Base-by-base conservation (phyloP, 495 filamentous ascomycete genomes). In the Thermothielavioides terrestris region DNA sequence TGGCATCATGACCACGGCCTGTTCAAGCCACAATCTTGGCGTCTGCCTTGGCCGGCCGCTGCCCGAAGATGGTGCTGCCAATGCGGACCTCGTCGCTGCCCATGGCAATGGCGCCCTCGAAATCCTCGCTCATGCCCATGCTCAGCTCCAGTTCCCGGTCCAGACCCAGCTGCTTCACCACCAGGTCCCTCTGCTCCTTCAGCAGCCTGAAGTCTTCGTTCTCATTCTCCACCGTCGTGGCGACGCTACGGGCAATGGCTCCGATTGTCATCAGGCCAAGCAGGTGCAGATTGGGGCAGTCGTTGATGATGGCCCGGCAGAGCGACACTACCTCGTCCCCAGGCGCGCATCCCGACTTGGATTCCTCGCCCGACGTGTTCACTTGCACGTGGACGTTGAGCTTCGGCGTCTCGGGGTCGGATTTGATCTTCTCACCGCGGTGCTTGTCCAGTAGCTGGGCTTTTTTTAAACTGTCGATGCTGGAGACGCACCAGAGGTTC, bases 191-290 rank as follows among this genome's bases (percentile, higher is more conserved):
- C 54, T 84, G 81, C 64, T 84, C 76, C 34, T 65, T 72, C 66
- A 98, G 64, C 21, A 65, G 57, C 9, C 80, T 54, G 61, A 97
- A 97, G 69, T 98, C 92, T 65, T 90, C 88, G 68, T 98, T 98
- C 68, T 91, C 86, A 17, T 72, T 79, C 52, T 87, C 91, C 6
- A 77, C 57, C 20, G 79, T 82, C 9, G 79, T 81, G 3, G 75
- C 85, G 57, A 78, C 72, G 22, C 83, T 89, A 48, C 90, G 68
- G 42, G 88, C 90, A 60, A 98, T 92, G 15, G 89, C 88, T 1
- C 92, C 92, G 59, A 98, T 97, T 1, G 92, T 98, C 92, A 98
- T 98, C 5, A 98, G 61, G 0, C 92, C 92, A 46, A 84, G 74
- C 17, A 98, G 62, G 35, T 77, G 69, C 26, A 98, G 67, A 62